Base-by-base conservation (phyloP, 2,329 filamentous ascomycete genomes). In the Phoma sp. region DNA sequence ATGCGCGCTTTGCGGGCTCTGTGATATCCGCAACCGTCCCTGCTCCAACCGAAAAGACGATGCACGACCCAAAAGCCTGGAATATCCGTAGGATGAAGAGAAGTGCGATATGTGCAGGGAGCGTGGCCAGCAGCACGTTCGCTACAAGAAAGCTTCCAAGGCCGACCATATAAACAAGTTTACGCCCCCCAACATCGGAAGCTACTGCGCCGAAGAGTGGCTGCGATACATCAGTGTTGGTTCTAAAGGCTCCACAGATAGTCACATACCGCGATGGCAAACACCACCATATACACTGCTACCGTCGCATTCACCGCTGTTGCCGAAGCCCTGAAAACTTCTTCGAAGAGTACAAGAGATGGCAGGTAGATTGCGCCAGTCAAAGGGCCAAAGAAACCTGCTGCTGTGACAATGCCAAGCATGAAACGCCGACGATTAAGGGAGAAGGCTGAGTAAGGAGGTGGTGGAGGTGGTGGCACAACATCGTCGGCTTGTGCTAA, bases 331-430 rank as follows among this genome's bases (percentile, higher is more conserved):
- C 73, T 58, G 54, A 80, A 80, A 36, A 76, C 74, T 1, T 58
- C 51, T 13, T 72, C 43, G 46, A 76, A 71, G 15, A 80, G 64
- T 2, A 70, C 74, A 24, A 81, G 67, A 19, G 74, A 71, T 0
- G 78, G 78, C 2, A 81, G 62, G 61, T 80, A 80, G 29, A 80
- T 74, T n/a, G 73, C 74, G 27, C 77, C 78, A n/a, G 75, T 74
- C 17, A 81, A 55, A 8, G 78, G 78, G 0, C 75, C 78, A 37
- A 80, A 74, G 62, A 78, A 77, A 3, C 77, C 78, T 1, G 76
- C 77, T 5, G 71, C 60, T 2, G 77, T 79, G 41, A 79, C 74
- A 22, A 79, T 62, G 21, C 52, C 58, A 6, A 80, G 65, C 31
- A 79, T 75, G 45, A 79, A 74, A 15, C 68, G 67, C 47, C 70